phyloP scores from a whole-genome alignment of 2,329 filamentous ascomycete species.

The Aureobasidium sp. region DNA sequence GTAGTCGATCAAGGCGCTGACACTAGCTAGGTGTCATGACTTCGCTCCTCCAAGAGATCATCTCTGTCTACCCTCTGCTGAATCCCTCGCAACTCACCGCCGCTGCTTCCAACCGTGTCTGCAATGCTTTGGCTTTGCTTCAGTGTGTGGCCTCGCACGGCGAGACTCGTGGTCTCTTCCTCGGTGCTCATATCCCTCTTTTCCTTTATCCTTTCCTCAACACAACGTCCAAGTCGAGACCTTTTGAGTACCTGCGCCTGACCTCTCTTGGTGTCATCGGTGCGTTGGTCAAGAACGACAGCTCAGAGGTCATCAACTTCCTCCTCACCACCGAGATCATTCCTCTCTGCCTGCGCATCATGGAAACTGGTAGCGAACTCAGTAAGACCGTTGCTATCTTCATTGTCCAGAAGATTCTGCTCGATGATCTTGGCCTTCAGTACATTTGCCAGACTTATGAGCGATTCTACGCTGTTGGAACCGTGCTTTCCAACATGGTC shows the following conservation, averaged over 20 bases:
- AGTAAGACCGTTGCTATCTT: constrained; percentile 99
- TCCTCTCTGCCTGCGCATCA: constrained; percentile 91
- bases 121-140: constrained; percentile 88
- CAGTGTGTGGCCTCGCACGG: constrained; percentile 98
- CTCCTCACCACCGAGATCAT: constrained; percentile 98
- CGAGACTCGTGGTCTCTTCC: constrained; percentile 85
- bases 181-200: constrained; percentile 89
- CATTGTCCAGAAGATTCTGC: constrained; percentile 96
- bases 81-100: constrained; percentile 96
- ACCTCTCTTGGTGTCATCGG: constrained; percentile 96
- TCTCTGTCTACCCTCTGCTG: constrained; percentile 92
- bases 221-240: constrained; percentile 94
- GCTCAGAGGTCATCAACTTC: constrained; percentile 97
- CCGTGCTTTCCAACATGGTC: constrained; percentile 97
- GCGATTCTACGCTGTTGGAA: constrained; percentile 95
- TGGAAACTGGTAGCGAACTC: constrained; percentile 97
- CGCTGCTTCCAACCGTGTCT: constrained; percentile 93
- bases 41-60: constrained; percentile 93
- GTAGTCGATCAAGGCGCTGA: not conserved
- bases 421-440: constrained; percentile 92
- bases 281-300: constrained; percentile 97
- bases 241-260: constrained; percentile 93
- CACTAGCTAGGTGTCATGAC: constrained; percentile 81
- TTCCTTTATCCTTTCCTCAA: constrained; percentile 98
- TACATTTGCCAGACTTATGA: constrained; percentile 99